A percentile compares a stretch with the other conserved stretches of the same genome.
Evolutionary conservation across 257 asterid genomes (phyloP).

Genomic region (Buddleja alternifolia): DNA sequence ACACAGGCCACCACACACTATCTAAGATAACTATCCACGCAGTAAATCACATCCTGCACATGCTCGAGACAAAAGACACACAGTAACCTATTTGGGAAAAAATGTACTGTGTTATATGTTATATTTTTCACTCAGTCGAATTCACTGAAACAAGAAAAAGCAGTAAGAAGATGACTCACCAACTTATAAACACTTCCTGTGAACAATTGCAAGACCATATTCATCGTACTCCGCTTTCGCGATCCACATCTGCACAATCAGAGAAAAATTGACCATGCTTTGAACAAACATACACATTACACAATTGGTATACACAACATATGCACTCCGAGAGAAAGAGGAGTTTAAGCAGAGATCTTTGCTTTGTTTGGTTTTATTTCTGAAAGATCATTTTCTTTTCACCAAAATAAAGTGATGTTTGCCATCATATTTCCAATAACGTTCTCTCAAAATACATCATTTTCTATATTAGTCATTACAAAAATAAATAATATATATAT

Average conservation of each 20-base stretch:
- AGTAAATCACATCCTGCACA: no score
- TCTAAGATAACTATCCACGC: background rate
- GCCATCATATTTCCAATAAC: no score
- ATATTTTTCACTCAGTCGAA: no score
- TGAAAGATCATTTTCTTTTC: no score
- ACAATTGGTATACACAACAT: background rate
- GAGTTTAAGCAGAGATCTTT: background rate
- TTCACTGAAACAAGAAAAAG: background rate
- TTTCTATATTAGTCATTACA: no score
- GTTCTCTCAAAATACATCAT: no score
- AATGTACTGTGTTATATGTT: no score
- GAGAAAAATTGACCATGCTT: background rate
- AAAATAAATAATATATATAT: no score
- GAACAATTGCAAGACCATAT: constrained; percentile 69
- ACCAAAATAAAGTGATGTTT: no score
- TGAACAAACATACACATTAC: background rate
- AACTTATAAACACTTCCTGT: constrained; percentile 64
- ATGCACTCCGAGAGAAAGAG: background rate
- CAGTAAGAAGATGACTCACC: constrained; percentile 17
- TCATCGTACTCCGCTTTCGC: constrained; percentile 61
- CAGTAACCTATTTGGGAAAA: no score
- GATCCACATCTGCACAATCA: constrained; percentile 59
- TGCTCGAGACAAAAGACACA: no score
- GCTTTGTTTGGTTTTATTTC: no score
- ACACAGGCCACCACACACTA: background rate